Percentiles rank a stretch among this genome's conserved stretches.
Evolutionary conservation across 768 basidiomycete genomes (phyloP).

Genomic region (Scleroderma citrinum): DNA sequence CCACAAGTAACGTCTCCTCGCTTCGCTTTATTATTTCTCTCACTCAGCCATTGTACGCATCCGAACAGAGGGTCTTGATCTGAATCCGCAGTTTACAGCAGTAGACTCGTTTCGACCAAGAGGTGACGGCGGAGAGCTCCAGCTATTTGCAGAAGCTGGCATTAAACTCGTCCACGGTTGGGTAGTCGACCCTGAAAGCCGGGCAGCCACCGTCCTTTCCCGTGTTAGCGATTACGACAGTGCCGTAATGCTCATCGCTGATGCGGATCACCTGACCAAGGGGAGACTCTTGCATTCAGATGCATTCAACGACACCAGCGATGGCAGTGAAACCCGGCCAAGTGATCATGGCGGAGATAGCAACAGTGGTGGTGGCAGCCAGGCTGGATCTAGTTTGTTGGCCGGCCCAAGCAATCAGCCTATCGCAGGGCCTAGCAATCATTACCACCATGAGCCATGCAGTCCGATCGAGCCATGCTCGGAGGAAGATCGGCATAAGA

Average conservation of each 20-base stretch:
- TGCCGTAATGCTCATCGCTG: constrained; percentile 68
- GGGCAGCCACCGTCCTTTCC: constrained; percentile 50
- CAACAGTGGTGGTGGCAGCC: constrained; percentile 1
- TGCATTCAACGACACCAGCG: constrained; percentile 9
- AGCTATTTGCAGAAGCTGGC: constrained; percentile 77
- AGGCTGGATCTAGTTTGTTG: constrained; percentile 13
- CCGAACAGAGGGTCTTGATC: constrained; percentile 72
- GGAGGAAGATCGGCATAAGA: constrained; percentile 52
- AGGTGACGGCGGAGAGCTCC: constrained; percentile 67
- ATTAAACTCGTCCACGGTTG: constrained; percentile 87
- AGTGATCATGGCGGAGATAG: background rate
- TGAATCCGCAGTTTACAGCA: constrained; percentile 79
- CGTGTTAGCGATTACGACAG: constrained; percentile 64
- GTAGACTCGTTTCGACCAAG: constrained; percentile 61
- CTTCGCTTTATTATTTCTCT: background rate
- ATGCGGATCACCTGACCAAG: constrained; percentile 68
- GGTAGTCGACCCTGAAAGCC: constrained; percentile 42
- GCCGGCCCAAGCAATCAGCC: constrained; percentile 1
- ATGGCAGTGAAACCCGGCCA: constrained; percentile 15
- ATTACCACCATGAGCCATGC: constrained; percentile 3
- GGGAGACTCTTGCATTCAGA: constrained; percentile 52
- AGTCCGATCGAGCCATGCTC: constrained; percentile 31
- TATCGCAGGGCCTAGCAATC: constrained; percentile 1
- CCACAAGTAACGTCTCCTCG: constrained; percentile 52
- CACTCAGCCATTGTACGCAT: background rate